Evolutionary conservation across 176 grass and related monocot genomes (phyloP).

Genomic region (Microstegium vimineum): DNA sequence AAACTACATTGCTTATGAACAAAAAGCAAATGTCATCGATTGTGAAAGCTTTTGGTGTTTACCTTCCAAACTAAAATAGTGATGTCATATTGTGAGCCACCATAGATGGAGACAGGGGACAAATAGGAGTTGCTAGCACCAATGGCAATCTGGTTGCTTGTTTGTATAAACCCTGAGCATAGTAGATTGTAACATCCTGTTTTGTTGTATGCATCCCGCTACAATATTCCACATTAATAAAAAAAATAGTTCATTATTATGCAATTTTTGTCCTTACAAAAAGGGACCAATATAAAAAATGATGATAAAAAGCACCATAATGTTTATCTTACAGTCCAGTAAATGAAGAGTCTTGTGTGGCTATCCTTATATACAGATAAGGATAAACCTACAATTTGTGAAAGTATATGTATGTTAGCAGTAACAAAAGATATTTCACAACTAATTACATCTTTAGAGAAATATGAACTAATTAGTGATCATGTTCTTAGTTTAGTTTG

Average conservation of each 20-base stretch:
- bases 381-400: constrained; percentile 63
- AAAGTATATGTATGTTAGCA: constrained; percentile 1
- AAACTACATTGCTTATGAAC: background rate
- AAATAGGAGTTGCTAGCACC: background rate
- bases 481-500: too few species aligned
- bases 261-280: background rate
- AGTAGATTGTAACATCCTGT: constrained; percentile 85
- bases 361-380: constrained; percentile 54
- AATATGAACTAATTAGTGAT: too few species aligned
- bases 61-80: background rate
- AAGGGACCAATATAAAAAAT: background rate
- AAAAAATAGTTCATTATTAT: background rate
- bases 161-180: constrained; percentile 73
- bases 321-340: constrained; percentile 69
- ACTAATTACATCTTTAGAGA: too few species aligned
- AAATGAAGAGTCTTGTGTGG: constrained; percentile 69
- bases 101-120: background rate
- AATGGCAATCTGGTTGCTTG: constrained; percentile 54
- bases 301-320: background rate
- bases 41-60: background rate
- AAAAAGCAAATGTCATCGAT: background rate
- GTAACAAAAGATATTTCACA: background rate
- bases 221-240: constrained; percentile 23
- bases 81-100: background rate
- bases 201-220: constrained; percentile 71